Evolutionary conservation across 805 yeast genomes (phyloP).

Genomic region (Lipomyces mesembrius): DNA sequence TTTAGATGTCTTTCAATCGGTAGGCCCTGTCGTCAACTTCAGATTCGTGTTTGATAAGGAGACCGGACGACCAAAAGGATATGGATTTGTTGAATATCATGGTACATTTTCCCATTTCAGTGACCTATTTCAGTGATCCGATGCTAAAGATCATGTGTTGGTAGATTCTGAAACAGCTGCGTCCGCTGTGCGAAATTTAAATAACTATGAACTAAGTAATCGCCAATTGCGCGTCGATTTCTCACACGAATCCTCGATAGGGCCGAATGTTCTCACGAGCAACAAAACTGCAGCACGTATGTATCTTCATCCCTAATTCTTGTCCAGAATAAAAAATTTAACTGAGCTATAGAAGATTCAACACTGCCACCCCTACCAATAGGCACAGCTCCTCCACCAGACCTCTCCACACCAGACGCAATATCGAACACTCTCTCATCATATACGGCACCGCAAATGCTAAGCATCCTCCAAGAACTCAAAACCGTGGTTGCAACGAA

Average conservation of each 20-base stretch:
- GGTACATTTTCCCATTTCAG: constrained; percentile 44
- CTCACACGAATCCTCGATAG: constrained; percentile 57
- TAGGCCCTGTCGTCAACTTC: constrained; percentile 81
- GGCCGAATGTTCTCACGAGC: constrained; percentile 24
- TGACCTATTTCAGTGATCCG: background rate
- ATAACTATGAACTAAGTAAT: constrained; percentile 74
- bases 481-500: constrained; percentile 61
- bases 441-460: constrained; percentile 54
- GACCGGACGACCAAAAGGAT: constrained; percentile 90
- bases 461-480: constrained; percentile 59
- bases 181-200: constrained; percentile 86
- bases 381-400: constrained; percentile 53
- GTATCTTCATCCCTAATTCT: background rate
- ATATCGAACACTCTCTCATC: constrained; percentile 54
- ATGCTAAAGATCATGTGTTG: background rate
- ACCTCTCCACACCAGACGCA: constrained; percentile 48
- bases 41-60: constrained; percentile 82
- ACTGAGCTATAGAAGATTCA: constrained; percentile 9
- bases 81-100: constrained; percentile 81
- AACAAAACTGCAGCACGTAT: constrained; percentile 15
- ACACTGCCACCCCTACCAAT: constrained; percentile 58
- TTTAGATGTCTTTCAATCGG: constrained; percentile 74
- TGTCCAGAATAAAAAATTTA: constrained; percentile 6
- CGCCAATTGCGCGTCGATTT: constrained; percentile 76
- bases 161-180: constrained; percentile 78